phyloP scores from a whole-genome alignment of 2,329 filamentous ascomycete genomes.

The Lachnellula cervina region DNA sequence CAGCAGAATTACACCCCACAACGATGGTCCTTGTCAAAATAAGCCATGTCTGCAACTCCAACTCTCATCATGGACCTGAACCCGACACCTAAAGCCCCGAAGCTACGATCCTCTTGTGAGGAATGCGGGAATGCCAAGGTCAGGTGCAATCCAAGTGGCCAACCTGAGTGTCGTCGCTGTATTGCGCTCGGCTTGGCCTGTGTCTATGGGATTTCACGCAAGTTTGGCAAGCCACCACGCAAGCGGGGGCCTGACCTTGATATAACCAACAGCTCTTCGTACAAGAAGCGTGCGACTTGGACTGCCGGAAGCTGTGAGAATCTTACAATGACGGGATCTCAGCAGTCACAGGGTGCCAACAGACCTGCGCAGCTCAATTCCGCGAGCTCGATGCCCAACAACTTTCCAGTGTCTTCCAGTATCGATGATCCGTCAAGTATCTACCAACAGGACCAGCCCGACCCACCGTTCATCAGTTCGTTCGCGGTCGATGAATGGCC shows the following conservation, averaged over 20 bases:
- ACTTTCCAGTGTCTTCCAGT: constrained; percentile 4
- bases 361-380: constrained; percentile 4
- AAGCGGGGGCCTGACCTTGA: constrained; percentile 7
- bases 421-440: constrained; percentile 4
- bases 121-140: constrained; percentile 29
- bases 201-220: constrained; percentile 24
- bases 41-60: no score
- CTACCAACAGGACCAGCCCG: constrained; percentile 2
- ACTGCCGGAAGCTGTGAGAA: constrained; percentile 3
- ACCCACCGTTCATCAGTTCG: background rate
- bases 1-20: no score
- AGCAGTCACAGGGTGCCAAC: background rate
- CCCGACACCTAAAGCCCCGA: constrained; percentile 7
- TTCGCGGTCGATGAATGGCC: constrained; percentile 10
- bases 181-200: constrained; percentile 17
- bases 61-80: no score
- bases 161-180: constrained; percentile 29
- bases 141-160: constrained; percentile 27
- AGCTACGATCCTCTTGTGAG: constrained; percentile 30
- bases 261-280: background rate
- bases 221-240: constrained; percentile 24
- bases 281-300: background rate
- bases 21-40: no score
- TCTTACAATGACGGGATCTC: background rate
- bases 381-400: background rate